phyloP scores from a whole-genome alignment of 208 protist genomes.

The Crithidia brevicula region DNA sequence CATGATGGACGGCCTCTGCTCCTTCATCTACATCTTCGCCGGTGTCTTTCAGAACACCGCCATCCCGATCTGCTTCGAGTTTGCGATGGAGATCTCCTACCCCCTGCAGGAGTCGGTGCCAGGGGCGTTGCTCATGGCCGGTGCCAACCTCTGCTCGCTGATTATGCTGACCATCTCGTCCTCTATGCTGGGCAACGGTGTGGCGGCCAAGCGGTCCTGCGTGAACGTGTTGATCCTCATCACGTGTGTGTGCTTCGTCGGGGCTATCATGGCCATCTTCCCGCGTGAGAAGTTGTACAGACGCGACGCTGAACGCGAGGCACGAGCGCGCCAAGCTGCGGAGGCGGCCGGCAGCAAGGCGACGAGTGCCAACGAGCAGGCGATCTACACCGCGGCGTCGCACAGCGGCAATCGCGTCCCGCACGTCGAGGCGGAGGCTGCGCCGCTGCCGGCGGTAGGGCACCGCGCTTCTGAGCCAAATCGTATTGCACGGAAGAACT shows the following conservation, averaged over 20 bases:
- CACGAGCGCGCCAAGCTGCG: conserved; percentile 5
- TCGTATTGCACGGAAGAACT: background rate
- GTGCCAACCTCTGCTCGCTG: conserved; percentile 65
- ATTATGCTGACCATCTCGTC: conserved; percentile 59
- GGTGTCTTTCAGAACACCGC: conserved; percentile 76
- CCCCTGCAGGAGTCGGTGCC: conserved; percentile 67
- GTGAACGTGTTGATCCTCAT: conserved; percentile 65
- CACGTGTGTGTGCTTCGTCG: conserved; percentile 43
- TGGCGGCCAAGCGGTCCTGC: conserved; percentile 27
- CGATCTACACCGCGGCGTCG: background rate
- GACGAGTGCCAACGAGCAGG: background rate
- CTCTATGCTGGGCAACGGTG: conserved; percentile 55
- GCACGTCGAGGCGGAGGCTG: background rate
- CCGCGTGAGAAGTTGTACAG: conserved; percentile 61
- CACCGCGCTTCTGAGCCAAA: background rate
- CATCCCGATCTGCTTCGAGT: conserved; percentile 78
- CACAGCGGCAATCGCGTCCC: background rate
- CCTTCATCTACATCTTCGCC: conserved; percentile 63
- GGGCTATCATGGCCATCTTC: conserved; percentile 45
- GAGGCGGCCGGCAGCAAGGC: conserved; percentile 1
- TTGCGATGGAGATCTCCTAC: conserved; percentile 76
- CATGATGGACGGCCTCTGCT: conserved; percentile 39
- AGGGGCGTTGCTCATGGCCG: conserved; percentile 69
- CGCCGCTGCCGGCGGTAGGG: background rate
- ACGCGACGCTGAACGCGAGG: conserved; percentile 40